phyloP scores from a whole-genome alignment of 176 grass and related monocot genomes.

The Rhynchospora tenuis region DNA sequence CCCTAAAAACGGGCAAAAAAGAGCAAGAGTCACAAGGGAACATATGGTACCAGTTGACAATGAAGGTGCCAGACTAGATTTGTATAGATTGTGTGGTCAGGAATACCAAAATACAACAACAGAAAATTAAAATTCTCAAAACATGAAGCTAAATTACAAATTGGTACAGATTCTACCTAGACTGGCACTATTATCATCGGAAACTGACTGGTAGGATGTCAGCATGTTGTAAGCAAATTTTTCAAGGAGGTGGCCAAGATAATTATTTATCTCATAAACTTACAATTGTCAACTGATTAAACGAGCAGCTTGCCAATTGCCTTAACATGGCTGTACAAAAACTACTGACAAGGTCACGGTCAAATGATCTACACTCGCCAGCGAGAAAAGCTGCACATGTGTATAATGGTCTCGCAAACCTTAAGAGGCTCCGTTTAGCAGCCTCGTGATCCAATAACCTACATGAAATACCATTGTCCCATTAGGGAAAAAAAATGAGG shows the following conservation, averaged over 20 bases:
- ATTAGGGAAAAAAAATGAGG: background rate
- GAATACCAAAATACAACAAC: background rate
- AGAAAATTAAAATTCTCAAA: background rate
- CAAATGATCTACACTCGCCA: conserved; percentile 29
- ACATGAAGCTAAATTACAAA: background rate
- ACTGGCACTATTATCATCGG: background rate
- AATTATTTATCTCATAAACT: conserved; percentile 22
- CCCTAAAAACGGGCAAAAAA: background rate
- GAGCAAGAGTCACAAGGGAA: background rate
- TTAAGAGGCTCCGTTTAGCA: conserved; percentile 33
- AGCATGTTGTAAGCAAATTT: conserved; percentile 1
- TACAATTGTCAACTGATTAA: conserved; percentile 51
- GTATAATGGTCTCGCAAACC: conserved; percentile 48
- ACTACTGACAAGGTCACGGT: conserved; percentile 20
- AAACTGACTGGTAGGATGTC: background rate
- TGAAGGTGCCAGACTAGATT: background rate
- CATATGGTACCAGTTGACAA: conserved; percentile 4
- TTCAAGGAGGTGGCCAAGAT: background rate
- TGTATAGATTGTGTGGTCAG: background rate
- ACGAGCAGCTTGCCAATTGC: conserved; percentile 26
- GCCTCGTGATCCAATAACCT: conserved; percentile 44
- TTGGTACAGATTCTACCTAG: background rate
- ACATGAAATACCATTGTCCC: conserved; percentile 16
- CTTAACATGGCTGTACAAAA: conserved; percentile 38
- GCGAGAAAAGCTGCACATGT: conserved; percentile 52